Evolutionary conservation across 805 yeast species (phyloP).

Genomic region (Debaryomyces hansenii): DNA sequence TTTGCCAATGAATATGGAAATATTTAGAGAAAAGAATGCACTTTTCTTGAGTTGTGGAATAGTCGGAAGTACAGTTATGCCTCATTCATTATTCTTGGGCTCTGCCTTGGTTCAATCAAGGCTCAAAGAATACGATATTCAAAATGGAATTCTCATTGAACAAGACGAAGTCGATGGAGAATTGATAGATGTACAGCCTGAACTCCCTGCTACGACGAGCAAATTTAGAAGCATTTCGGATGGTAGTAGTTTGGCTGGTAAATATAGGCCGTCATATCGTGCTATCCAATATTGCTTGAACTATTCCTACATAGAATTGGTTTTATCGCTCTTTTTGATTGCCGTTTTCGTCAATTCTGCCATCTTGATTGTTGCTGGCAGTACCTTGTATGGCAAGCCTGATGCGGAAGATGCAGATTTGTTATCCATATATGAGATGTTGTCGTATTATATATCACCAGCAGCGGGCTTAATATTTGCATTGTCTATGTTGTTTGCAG

Average conservation of each 20-base stretch:
- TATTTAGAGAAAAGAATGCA: slow-evolving; percentile 42
- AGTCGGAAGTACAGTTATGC: slow-evolving; percentile 50
- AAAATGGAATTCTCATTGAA: slow-evolving; percentile 24
- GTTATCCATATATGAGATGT: slow-evolving; percentile 44
- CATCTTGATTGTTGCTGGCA: slow-evolving; percentile 46
- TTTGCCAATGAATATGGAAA: slow-evolving; percentile 51
- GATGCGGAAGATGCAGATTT: slow-evolving; percentile 49
- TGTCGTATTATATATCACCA: slow-evolving; percentile 43
- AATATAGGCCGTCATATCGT: slow-evolving; percentile 41
- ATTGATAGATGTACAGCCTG: slow-evolving; percentile 10
- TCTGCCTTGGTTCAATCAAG: slow-evolving; percentile 46
- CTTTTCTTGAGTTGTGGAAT: slow-evolving; percentile 45
- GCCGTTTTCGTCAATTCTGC: slow-evolving; percentile 48
- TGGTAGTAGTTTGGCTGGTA: slow-evolving; percentile 25
- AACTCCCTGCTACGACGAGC: slow-evolving; percentile 10
- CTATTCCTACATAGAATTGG: slow-evolving; percentile 40
- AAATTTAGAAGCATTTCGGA: slow-evolving; percentile 25
- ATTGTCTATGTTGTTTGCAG: slow-evolving; percentile 45
- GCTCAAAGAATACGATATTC: slow-evolving; percentile 40
- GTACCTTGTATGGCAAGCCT: slow-evolving; percentile 41
- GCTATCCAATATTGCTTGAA: slow-evolving; percentile 43
- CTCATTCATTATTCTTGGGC: slow-evolving; percentile 45
- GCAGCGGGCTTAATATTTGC: slow-evolving; percentile 47
- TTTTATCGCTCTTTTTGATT: slow-evolving; percentile 39
- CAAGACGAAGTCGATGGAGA: slow-evolving; percentile 4